A percentile compares a stretch with the other conserved stretches of the same genome.
phyloP scores from a whole-genome alignment of 768 basidiomycete species.

The Flagelloscypha sp. region DNA sequence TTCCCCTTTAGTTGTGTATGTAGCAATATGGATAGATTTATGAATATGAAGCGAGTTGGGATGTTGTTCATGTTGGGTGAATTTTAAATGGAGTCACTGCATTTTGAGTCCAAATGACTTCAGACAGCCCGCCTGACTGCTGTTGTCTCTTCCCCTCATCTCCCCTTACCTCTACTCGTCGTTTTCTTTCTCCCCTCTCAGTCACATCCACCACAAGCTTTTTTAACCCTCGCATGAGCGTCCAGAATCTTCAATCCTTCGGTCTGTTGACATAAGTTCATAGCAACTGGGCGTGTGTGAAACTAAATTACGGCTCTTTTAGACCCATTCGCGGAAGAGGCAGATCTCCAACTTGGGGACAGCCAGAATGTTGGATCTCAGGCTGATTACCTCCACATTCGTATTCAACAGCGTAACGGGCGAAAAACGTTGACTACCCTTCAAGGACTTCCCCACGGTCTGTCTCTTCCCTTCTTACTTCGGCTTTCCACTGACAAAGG shows the following conservation, averaged over 20 bases:
- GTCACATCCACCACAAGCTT: slow-evolving; percentile 30
- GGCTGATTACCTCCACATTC: slow-evolving; percentile 85
- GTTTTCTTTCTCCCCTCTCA: slow-evolving; percentile 36
- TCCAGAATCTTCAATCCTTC: slow-evolving; percentile 82
- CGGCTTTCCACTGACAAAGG: slow-evolving; percentile 7
- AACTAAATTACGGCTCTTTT: slow-evolving; percentile 6
- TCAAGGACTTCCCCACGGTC: slow-evolving; percentile 88
- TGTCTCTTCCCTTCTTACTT: slow-evolving; percentile 19
- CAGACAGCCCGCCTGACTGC: too few relatives aligned
- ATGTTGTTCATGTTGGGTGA: too few relatives aligned
- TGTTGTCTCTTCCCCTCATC: slow-evolving; percentile 17
- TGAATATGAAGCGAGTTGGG: too few relatives aligned
- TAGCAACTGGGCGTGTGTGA: neutral
- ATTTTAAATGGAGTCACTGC: too few relatives aligned
- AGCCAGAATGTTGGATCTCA: slow-evolving; percentile 73
- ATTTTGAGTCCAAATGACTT: too few relatives aligned
- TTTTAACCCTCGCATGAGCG: slow-evolving; percentile 78
- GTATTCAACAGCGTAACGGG: slow-evolving; percentile 98
- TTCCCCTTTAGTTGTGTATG: too few relatives aligned
- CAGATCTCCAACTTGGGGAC: slow-evolving; percentile 63
- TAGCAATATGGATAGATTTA: too few relatives aligned
- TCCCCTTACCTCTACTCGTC: slow-evolving; percentile 20
- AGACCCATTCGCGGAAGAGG: slow-evolving; percentile 98
- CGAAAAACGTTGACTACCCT: slow-evolving; percentile 97
- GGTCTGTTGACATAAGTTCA: slow-evolving; percentile 37